These are phyloP conservation scores for Murraya koenigii DNA, from an alignment of 345 rosid species.

Conservation along the genomic window DNA sequence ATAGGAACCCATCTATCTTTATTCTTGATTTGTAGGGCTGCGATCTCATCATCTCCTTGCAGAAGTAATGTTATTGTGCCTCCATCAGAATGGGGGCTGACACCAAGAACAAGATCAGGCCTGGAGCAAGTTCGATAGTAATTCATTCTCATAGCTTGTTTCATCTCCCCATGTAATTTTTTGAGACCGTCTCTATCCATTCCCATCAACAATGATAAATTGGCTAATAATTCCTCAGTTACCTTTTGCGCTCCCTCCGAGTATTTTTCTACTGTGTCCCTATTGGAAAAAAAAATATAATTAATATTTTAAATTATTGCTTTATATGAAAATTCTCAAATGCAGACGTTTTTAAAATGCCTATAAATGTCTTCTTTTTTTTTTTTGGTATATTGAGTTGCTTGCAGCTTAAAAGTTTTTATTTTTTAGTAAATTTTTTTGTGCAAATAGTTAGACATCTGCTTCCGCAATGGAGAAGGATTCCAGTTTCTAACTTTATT, in stretches of 20 bases:
- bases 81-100: slow-evolving; percentile 26
- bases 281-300: neutral
- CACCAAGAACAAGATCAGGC: slow-evolving; percentile 25
- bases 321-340: too few species aligned
- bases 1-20: slow-evolving; percentile 26
- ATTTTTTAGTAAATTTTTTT: too few species aligned
- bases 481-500: neutral
- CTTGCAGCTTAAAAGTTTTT: too few species aligned
- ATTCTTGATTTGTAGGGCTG: slow-evolving; percentile 30
- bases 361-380: neutral
- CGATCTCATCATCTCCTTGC: slow-evolving; percentile 25
- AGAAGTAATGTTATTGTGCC: slow-evolving; percentile 22
- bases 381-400: too few species aligned
- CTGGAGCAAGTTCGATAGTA: slow-evolving; percentile 32
- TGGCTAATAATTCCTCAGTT: neutral
- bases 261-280: slow-evolving; percentile 24
- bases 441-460: too few species aligned
- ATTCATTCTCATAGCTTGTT: slow-evolving; percentile 26
- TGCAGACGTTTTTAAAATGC: neutral
- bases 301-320: too few species aligned
- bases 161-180: slow-evolving; percentile 14
- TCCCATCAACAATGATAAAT: slow-evolving; percentile 17
- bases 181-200: slow-evolving; percentile 18
- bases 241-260: slow-evolving; percentile 3
- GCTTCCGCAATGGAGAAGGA: too few species aligned